Evolutionary conservation across 805 yeast genomes (phyloP).

Genomic region (Teunomyces cretensis): DNA sequence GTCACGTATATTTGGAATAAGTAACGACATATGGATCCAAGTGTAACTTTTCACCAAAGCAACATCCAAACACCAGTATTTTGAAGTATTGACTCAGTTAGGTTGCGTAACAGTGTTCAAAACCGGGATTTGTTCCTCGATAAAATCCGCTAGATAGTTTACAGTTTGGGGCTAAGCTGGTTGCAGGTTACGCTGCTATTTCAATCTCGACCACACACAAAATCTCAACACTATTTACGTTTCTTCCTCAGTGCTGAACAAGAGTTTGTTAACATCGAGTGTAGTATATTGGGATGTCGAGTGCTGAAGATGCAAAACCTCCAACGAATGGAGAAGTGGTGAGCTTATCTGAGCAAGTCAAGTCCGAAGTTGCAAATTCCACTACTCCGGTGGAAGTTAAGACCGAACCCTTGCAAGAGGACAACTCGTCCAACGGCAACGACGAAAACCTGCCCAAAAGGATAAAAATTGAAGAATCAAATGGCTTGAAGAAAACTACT

Average conservation of each 20-base stretch:
- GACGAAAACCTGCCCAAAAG: not conserved
- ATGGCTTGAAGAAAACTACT: not conserved
- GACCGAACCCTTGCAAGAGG: not conserved
- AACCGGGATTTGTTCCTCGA: not conserved
- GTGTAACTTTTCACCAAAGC: not conserved
- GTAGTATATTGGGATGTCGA: not conserved
- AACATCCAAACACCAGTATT: not conserved
- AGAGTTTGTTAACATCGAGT: not conserved
- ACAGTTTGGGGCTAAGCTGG: not conserved
- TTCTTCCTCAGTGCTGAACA: not conserved
- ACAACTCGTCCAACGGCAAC: not conserved
- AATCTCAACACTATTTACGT: constrained; percentile 3
- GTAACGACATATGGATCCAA: constrained; percentile 18
- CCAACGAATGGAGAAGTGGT: not conserved
- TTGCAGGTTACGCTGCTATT: not conserved
- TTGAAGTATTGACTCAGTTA: not conserved
- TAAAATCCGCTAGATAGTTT: not conserved
- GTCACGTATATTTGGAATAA: constrained; percentile 32
- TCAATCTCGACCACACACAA: not conserved
- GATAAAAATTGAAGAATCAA: constrained; percentile 1
- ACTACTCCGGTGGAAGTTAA: not conserved
- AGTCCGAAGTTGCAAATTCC: not conserved
- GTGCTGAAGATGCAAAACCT: not conserved
- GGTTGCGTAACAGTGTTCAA: not conserved
- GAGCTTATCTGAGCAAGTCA: not conserved